Percentiles rank a stretch among this genome's conserved stretches.
Evolutionary conservation across 2,329 filamentous ascomycete species (phyloP).

Genomic region (Pseudopithomyces chartarum): DNA sequence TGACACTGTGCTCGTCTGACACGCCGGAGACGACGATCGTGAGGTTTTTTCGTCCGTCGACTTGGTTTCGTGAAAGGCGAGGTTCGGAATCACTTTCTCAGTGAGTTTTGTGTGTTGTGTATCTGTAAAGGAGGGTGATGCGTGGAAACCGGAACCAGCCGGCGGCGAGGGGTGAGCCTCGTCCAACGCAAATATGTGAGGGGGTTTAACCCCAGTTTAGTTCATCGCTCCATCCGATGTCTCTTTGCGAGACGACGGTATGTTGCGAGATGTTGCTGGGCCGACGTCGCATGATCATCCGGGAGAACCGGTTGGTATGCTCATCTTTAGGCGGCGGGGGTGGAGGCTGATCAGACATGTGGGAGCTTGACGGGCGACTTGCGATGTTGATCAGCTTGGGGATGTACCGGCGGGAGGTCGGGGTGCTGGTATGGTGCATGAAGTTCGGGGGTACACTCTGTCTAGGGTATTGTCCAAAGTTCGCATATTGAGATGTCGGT

Average conservation of each 20-base stretch:
- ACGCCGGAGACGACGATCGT: constrained; percentile 1
- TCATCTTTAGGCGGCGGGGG: constrained; percentile 44
- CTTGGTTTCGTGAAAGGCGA: constrained; percentile 20
- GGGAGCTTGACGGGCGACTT: constrained; percentile 27
- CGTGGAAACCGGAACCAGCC: constrained; percentile 35
- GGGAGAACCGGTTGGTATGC: constrained; percentile 40
- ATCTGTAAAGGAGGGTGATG: constrained; percentile 28
- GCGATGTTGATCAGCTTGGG: constrained; percentile 44
- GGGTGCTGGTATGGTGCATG: constrained; percentile 30
- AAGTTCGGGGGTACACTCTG: constrained; percentile 45
- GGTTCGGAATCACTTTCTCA: constrained; percentile 48
- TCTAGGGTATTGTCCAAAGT: constrained; percentile 39
- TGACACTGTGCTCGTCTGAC: constrained; percentile 41
- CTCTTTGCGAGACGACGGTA: constrained; percentile 35
- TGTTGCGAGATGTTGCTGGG: constrained; percentile 46
- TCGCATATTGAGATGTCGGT: constrained; percentile 41
- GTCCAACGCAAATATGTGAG: constrained; percentile 5
- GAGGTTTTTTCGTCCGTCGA: constrained; percentile 1
- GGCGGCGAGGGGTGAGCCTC: constrained; percentile 13
- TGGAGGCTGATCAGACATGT: constrained; percentile 31
- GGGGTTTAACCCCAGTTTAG: constrained; percentile 38
- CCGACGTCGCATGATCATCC: constrained; percentile 41
- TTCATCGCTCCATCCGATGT: constrained; percentile 43
- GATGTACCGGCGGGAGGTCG: constrained; percentile 35
- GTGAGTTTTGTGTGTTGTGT: constrained; percentile 30